phyloP scores from a whole-genome alignment of 768 basidiomycete genomes.

The Suillus decipiens region DNA sequence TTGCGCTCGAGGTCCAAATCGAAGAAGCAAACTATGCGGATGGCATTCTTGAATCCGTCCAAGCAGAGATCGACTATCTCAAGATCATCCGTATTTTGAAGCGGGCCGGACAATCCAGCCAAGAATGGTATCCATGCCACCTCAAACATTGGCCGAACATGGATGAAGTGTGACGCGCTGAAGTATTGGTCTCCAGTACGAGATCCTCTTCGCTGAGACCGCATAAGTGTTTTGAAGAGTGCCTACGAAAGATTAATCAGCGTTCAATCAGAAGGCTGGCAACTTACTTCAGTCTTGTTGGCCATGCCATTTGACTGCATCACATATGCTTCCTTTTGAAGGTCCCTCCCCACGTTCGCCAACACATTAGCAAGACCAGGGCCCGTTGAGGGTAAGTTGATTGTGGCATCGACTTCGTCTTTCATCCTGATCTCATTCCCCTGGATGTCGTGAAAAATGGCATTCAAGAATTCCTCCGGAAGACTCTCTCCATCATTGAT shows the following conservation, averaged over 20 bases:
- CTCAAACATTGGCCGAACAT: constrained; percentile 98
- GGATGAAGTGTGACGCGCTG: constrained; percentile 93
- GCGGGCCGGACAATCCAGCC: constrained; percentile 89
- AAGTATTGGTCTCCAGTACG: constrained; percentile 87
- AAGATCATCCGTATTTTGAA: constrained; percentile 94
- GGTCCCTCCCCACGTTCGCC: constrained; percentile 88
- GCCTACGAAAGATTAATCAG: constrained; percentile 50
- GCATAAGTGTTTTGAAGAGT: constrained; percentile 89
- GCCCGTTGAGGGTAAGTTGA: constrained; percentile 42
- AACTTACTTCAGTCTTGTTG: constrained; percentile 86
- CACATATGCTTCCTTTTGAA: constrained; percentile 95
- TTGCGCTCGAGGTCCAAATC: constrained; percentile 98
- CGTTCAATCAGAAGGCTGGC: constrained; percentile 9
- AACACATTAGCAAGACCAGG: constrained; percentile 82
- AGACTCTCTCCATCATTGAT: constrained; percentile 92
- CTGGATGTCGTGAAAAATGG: constrained; percentile 89
- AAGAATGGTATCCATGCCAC: constrained; percentile 99
- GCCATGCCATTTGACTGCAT: constrained; percentile 96
- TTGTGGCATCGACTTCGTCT: constrained; percentile 80
- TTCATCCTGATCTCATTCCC: constrained; percentile 98
- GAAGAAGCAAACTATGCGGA: constrained; percentile 94
- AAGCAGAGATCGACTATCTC: constrained; percentile 90
- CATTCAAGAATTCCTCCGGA: constrained; percentile 77
- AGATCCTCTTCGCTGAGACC: constrained; percentile 83
- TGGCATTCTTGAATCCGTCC: constrained; percentile 96